Percentiles rank a stretch among this genome's conserved stretches.
phyloP scores from a whole-genome alignment of 352 stramenopile genomes.

The Phytopythium aichiense region DNA sequence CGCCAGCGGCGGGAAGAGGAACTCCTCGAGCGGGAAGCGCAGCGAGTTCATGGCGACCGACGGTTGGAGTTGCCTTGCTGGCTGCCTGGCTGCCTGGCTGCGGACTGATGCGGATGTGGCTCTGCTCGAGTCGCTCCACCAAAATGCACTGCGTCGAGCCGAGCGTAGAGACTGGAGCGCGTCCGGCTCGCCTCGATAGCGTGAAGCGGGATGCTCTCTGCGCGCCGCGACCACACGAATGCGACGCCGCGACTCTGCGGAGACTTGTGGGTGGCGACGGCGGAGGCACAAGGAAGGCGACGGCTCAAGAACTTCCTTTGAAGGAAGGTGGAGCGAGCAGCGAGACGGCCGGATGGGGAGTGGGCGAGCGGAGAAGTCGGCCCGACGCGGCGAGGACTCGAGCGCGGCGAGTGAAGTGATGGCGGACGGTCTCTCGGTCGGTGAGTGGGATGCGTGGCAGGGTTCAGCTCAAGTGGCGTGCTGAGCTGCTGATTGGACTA shows the following conservation, averaged over 20 bases:
- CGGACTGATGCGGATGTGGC: not conserved
- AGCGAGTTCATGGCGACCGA: constrained; percentile 5
- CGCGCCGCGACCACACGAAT: too few relatives aligned
- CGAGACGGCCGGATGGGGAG: not conserved
- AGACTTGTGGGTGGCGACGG: not conserved
- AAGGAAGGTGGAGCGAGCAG: not conserved
- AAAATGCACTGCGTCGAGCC: not conserved
- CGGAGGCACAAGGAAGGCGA: not conserved
- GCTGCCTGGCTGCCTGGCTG: not conserved
- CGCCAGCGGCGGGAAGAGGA: constrained; percentile 28
- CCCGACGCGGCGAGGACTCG: too few relatives aligned
- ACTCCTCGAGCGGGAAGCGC: constrained; percentile 32
- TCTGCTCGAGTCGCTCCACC: not conserved
- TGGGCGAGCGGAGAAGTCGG: not conserved
- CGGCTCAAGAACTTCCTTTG: not conserved
- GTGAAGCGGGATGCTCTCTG: too few relatives aligned
- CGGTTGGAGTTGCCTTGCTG: too few relatives aligned
- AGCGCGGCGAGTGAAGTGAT: too few relatives aligned
- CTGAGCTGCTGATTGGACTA: too few relatives aligned
- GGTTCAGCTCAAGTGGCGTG: too few relatives aligned
- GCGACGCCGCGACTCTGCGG: not conserved
- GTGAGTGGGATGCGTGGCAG: too few relatives aligned
- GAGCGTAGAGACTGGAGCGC: too few relatives aligned
- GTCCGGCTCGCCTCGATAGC: too few relatives aligned
- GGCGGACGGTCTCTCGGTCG: too few relatives aligned